Evolutionary conservation across 371 early-diverging fungal genomes (phyloP), one percentile per base, ranked within the genome.

Genomic region (Funneliformis caledonium): DNA sequence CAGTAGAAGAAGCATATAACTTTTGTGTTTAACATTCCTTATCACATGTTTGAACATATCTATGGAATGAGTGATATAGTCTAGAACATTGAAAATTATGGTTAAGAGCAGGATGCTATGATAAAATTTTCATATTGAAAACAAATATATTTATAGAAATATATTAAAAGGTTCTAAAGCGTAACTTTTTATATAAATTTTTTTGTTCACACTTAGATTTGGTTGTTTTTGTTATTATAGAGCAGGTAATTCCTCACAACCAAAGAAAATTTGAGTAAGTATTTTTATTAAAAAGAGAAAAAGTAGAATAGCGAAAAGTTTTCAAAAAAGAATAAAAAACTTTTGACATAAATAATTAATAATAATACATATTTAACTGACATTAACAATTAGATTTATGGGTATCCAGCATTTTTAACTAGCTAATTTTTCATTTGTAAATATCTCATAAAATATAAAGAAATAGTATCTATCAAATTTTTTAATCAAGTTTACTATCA

Each of bases 181-280:
- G 69, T 11, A 31, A 68, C 0, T 68, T 72, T 48, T 72, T 72
- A 33, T 72, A 72, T 48, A 72, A 72, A 72, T 72, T 72, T 47
- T 72, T 72, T 72, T 2, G 4, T 50, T 43, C 50, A 42, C 45
- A 50, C 8, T 48, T 72, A 50, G 72, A 45, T 72, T 43, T 68
- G 3, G 69, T 68, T n/a, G 7, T 68, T 1, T 68, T 42, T 26
- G 42, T 68, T 2, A 42, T 68, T 48, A 72, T 72, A n/a, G 4
- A 72, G 3, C 14, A 72, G 8, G 72, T 72, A 50, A 45, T 72
- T 22, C 1, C 26, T 0, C 42, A 68, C 42, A 14, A 26, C 2
- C 9, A 68, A 68, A 33, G 42, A 68, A 68, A 68, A 33, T 68
- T 68, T 42, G 42, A 68, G 33, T 42, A 68, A 43, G 1, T 68